Percentiles rank a stretch among this genome's conserved stretches.
These are phyloP conservation scores for Jackrogersella multiformis DNA, from an alignment of 495 filamentous ascomycete species.

Conservation along the genomic window DNA sequence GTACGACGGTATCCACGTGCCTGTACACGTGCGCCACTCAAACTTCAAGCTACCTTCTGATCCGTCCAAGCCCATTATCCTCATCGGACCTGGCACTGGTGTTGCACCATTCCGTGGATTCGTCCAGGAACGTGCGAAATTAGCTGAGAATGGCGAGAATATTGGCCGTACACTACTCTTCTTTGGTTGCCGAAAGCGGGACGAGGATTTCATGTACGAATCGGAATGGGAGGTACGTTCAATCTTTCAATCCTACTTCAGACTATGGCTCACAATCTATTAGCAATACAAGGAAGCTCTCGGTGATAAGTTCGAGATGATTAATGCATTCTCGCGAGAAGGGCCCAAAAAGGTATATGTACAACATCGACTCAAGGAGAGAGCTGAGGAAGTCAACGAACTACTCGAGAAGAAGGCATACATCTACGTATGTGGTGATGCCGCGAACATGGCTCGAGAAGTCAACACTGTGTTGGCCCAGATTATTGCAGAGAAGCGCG, in stretches of 20 bases:
- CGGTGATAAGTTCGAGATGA: conserved; percentile 84
- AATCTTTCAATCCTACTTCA: not conserved
- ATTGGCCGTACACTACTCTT: conserved; percentile 93
- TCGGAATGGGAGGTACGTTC: conserved; percentile 90
- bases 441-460: conserved; percentile 97
- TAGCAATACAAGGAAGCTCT: conserved; percentile 84
- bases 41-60: conserved; percentile 99
- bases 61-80: conserved; percentile 90
- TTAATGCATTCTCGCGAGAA: conserved; percentile 94
- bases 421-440: conserved; percentile 98
- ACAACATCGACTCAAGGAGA: conserved; percentile 88
- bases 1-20: conserved; percentile 95
- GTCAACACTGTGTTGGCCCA: conserved; percentile 86
- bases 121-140: conserved; percentile 88
- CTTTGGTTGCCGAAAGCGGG: conserved; percentile 86
- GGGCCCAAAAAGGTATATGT: conserved; percentile 91
- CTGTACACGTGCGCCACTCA: conserved; percentile 95
- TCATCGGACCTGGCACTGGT: conserved; percentile 96
- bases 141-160: conserved; percentile 79
- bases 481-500: conserved; percentile 84
- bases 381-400: conserved; percentile 84
- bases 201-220: conserved; percentile 91
- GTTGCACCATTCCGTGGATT: conserved; percentile 97
- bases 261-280: conserved; percentile 25
- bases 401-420: conserved; percentile 87